Evolutionary conservation across 768 basidiomycete species (phyloP), one percentile per base, ranked within the genome.

Genomic region (Psilocybe azurescens): DNA sequence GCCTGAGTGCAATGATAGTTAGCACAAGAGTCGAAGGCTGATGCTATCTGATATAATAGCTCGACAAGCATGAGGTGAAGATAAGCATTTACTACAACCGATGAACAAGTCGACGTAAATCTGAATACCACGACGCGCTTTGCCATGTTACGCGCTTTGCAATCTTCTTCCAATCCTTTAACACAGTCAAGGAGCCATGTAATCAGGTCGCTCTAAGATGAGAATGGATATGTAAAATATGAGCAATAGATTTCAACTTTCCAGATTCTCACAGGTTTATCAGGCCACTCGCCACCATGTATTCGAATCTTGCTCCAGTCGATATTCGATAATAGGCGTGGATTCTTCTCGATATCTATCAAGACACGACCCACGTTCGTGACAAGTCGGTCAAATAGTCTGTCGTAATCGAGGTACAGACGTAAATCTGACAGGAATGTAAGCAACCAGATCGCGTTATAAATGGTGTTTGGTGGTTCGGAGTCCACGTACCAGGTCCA

Each of bases 291-390:
- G 8, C 18, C 39, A 5, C 74, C 75, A 29, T 72, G 29, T 5
- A 54, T 61, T 14, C 55, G 41, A 20, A 46, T 67, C 59, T 44
- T 69, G 67, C 16, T 71, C 69, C 36, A 66, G 53, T 11, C 74
- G 66, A 36, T 73, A 67, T 52, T 69, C 57, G 3, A 78, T 70
- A 7, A 74, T 36, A 1, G 76, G 74, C 11, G 61, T 64, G 10
- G 60, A 32, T 72, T 64, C 20, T 69, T 61, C 20, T 66, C 65
- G 47, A 63, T 65, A 38, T 65, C 63, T 29, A 63, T 60, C n/a
- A 65, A 46, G 6, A 66, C 39, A 14, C 53, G 59, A 4, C 55
- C 56, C 2, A 70, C 59, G n/a, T 66, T 59, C 1, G 65, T 65
- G 10, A 73, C 48, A 14, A 67, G 29, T 9, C 55, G 55, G 10